Evolutionary conservation across 208 protist species (phyloP).

Genomic region (Wallacemonas sp.): DNA sequence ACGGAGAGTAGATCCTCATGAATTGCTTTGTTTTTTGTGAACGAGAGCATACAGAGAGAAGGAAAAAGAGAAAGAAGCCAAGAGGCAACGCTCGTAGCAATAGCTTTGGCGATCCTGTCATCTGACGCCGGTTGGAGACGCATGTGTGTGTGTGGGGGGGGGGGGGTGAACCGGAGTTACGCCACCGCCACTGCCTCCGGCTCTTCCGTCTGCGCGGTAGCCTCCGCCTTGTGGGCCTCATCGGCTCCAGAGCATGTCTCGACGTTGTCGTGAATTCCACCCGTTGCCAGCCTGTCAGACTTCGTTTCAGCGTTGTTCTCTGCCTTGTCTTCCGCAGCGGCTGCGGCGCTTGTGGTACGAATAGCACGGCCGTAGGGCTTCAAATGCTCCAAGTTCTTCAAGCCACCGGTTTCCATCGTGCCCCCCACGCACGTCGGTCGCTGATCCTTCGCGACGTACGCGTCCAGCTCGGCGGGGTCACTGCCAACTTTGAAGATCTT

Average conservation of each 20-base stretch:
- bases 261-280: neutral
- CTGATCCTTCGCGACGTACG: constrained; percentile 39
- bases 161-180: no score
- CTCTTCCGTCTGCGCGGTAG: neutral
- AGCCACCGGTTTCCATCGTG: neutral
- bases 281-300: neutral
- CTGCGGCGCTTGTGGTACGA: no score
- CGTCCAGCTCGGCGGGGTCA: constrained; percentile 41
- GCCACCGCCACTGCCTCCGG: neutral
- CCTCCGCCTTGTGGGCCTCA: neutral
- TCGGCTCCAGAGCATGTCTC: neutral
- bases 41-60: neutral
- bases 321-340: neutral
- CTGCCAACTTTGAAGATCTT: constrained; percentile 42
- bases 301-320: neutral
- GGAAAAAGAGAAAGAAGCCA: neutral
- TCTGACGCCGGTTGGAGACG: no score
- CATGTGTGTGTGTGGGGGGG: no score
- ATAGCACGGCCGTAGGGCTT: constrained; percentile 8
- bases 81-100: no score
- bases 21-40: neutral
- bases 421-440: constrained; percentile 34
- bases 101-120: no score
- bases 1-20: neutral
- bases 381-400: constrained; percentile 3